Evolutionary conservation across 768 basidiomycete species (phyloP).

Genomic region (Mycena venus): DNA sequence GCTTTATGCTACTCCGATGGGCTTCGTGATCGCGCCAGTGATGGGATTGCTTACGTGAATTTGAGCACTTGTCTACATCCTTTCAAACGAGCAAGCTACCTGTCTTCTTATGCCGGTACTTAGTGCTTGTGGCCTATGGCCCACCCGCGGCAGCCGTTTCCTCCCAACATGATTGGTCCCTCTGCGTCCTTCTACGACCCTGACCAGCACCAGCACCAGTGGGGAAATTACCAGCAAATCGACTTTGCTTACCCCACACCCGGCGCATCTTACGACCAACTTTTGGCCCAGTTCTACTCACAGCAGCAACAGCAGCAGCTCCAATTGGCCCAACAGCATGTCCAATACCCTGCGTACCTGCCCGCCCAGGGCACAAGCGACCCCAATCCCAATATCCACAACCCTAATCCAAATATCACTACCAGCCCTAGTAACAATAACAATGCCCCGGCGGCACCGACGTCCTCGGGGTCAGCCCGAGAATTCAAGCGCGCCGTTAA

Average conservation of each 20-base stretch:
- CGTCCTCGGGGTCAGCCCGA: constrained; percentile 12
- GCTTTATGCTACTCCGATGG: not conserved
- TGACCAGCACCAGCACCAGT: constrained; percentile 38
- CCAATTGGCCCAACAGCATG: constrained; percentile 22
- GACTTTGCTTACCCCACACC: constrained; percentile 34
- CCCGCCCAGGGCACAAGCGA: constrained; percentile 28
- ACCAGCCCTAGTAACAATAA: constrained; percentile 17
- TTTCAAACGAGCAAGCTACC: not conserved
- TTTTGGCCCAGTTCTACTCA: constrained; percentile 36
- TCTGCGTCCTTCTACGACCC: constrained; percentile 68
- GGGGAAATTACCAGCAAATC: constrained; percentile 36
- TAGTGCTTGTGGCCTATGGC: not conserved
- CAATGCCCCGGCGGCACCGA: constrained; percentile 6
- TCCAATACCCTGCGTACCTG: no score
- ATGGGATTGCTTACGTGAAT: not conserved
- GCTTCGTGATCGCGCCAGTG: constrained; percentile 29
- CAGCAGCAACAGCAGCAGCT: constrained; percentile 33
- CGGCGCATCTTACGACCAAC: constrained; percentile 32
- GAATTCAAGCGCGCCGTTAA: constrained; percentile 47
- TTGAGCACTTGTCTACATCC: not conserved
- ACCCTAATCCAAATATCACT: constrained; percentile 21
- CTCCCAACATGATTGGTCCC: constrained; percentile 64
- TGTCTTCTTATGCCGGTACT: constrained; percentile 9
- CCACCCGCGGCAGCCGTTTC: not conserved
- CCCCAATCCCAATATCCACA: no score